Evolutionary conservation across 805 yeast species (phyloP).

Genomic region (Candida insectorum): DNA sequence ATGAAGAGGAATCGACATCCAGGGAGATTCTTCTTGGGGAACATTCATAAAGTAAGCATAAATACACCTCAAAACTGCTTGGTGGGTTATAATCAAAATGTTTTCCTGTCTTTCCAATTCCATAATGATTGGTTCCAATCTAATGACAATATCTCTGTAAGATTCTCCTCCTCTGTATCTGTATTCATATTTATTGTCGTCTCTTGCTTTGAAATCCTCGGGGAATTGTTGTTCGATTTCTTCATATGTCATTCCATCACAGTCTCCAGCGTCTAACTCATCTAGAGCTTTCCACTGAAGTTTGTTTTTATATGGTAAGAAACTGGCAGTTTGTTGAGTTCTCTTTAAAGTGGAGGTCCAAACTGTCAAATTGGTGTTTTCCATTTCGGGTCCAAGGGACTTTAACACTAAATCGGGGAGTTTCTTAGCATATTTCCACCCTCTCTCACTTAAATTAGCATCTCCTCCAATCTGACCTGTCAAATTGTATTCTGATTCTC

Average conservation of each 20-base stretch:
- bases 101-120: constrained; percentile 97
- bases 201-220: constrained; percentile 93
- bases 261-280: constrained; percentile 95
- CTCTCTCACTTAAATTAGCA: constrained; percentile 79
- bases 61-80: constrained; percentile 92
- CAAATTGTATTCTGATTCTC: constrained; percentile 87
- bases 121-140: constrained; percentile 97
- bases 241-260: constrained; percentile 96
- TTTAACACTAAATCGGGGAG: constrained; percentile 73
- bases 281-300: constrained; percentile 95
- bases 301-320: constrained; percentile 70
- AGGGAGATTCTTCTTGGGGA: constrained; percentile 95
- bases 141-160: constrained; percentile 88
- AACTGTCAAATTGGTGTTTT: constrained; percentile 61
- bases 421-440: constrained; percentile 76
- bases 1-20: constrained; percentile 98
- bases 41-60: constrained; percentile 98
- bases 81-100: constrained; percentile 93
- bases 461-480: constrained; percentile 97
- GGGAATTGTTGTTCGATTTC: constrained; percentile 84
- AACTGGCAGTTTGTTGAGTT: constrained; percentile 89
- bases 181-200: constrained; percentile 92
- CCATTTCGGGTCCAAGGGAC: constrained; percentile 57
- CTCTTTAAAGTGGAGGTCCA: constrained; percentile 94
- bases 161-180: constrained; percentile 97